These are phyloP conservation scores for Fusarium annulatum DNA, from an alignment of 2,329 filamentous ascomycete genomes.

Conservation along the genomic window DNA sequence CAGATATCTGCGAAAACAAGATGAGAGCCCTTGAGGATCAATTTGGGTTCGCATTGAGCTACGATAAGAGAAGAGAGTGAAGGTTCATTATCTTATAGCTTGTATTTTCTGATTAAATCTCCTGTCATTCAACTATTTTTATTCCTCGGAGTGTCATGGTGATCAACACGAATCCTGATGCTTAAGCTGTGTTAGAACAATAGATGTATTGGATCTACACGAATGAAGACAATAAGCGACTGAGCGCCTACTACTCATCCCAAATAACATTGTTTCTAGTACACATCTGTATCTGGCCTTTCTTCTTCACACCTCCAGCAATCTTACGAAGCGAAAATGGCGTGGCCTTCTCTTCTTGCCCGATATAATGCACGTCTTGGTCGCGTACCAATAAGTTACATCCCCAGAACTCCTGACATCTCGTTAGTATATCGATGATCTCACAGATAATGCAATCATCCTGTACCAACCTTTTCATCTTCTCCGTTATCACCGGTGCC, in stretches of 20 bases:
- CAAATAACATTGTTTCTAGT: not conserved
- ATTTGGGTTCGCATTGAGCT: not conserved
- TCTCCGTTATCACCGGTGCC: not conserved
- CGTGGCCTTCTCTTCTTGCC: accelerated
- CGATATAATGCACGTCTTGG: not conserved
- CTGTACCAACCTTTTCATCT: not conserved
- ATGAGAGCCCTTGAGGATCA: not conserved
- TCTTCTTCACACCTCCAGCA: not conserved
- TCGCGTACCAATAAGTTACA: not conserved
- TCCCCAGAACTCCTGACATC: not conserved
- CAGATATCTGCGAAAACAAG: not conserved
- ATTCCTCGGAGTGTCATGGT: not conserved
- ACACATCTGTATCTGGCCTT: conserved; percentile 1
- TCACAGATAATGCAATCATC: too few relatives aligned
- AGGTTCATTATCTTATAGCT: not conserved
- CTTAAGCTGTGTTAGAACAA: not conserved
- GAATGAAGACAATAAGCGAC: not conserved
- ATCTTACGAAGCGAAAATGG: not conserved
- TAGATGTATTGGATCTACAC: not conserved
- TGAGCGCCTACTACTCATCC: not conserved
- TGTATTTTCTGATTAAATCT: not conserved
- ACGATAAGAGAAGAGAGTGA: not conserved
- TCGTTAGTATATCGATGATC: not conserved
- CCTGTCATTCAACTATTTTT: not conserved
- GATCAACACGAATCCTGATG: not conserved